A percentile compares a stretch with the other conserved stretches of the same genome.
Conservation (phyloP, 2,329 filamentous ascomycete genomes). For the Scedosporium dehoogii region DNA sequence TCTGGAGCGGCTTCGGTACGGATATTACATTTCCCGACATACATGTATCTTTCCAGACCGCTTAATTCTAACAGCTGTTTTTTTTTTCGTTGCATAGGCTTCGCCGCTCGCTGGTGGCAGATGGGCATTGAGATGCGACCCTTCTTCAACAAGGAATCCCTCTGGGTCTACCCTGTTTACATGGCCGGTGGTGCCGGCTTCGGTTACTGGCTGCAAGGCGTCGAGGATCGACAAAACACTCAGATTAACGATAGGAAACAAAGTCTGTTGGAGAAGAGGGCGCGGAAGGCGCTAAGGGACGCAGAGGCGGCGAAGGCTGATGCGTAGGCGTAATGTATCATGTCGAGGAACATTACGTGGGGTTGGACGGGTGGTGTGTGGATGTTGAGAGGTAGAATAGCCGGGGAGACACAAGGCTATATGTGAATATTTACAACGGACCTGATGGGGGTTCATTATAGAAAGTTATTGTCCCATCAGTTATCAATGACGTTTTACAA, state of each 20-base stretch:
- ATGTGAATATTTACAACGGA: background rate
- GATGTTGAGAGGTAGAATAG: background rate
- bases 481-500: background rate
- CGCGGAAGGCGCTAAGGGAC: conserved; percentile 44
- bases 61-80: conserved; percentile 1
- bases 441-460: background rate
- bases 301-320: conserved; percentile 17
- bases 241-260: conserved; percentile 72
- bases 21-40: conserved; percentile 13
- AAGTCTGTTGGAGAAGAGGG: conserved; percentile 78
- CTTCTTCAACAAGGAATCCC: conserved; percentile 71
- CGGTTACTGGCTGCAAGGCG: conserved; percentile 92
- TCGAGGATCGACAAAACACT: conserved; percentile 72
- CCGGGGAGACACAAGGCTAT: background rate
- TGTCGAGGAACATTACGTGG: background rate
- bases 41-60: conserved; percentile 5
- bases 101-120: conserved; percentile 90
- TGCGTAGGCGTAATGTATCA: background rate
- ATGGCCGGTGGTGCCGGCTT: conserved; percentile 79
- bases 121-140: conserved; percentile 98
- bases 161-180: conserved; percentile 90
- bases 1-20: conserved; percentile 89
- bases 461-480: background rate
- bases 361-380: background rate
- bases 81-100: conserved; percentile 44